phyloP scores from a whole-genome alignment of 352 stramenopile genomes.

The Pythium aquatile region DNA sequence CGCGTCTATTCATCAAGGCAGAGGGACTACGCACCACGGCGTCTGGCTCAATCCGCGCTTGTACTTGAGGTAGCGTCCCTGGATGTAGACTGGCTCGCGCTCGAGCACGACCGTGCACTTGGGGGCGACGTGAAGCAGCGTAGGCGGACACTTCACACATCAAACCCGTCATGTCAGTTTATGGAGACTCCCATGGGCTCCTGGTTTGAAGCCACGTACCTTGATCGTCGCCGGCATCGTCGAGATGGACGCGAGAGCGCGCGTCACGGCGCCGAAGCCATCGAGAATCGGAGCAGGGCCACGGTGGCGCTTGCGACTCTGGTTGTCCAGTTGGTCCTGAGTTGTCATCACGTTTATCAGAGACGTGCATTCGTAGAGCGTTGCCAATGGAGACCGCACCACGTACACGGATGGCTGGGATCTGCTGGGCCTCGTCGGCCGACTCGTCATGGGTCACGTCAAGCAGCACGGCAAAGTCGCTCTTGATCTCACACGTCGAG shows the following conservation, averaged over 20 bases:
- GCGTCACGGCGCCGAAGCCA: slow-evolving; percentile 76
- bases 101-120: slow-evolving; percentile 47
- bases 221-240: slow-evolving; percentile 49
- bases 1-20: no score
- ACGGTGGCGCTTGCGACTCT: slow-evolving; percentile 61
- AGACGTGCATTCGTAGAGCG: no score
- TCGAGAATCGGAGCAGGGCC: slow-evolving; percentile 63
- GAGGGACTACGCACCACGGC: slow-evolving; percentile 52
- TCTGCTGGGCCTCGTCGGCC: slow-evolving; percentile 70
- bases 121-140: slow-evolving; percentile 36
- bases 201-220: slow-evolving; percentile 9
- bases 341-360: neutral
- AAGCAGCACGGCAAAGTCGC: slow-evolving; percentile 65
- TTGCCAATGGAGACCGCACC: neutral
- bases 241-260: slow-evolving; percentile 48
- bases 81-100: slow-evolving; percentile 85
- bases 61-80: slow-evolving; percentile 91
- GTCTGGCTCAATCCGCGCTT: slow-evolving; percentile 89
- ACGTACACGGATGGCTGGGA: slow-evolving; percentile 68
- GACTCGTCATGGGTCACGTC: slow-evolving; percentile 71
- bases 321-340: slow-evolving; percentile 56
- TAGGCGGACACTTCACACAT: slow-evolving; percentile 42
- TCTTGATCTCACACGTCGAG: slow-evolving; percentile 53
- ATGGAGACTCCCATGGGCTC: neutral
- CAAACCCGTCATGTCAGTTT: neutral